Conservation (phyloP, 2,329 filamentous ascomycete species). For the Cercospora nicotianae region DNA sequence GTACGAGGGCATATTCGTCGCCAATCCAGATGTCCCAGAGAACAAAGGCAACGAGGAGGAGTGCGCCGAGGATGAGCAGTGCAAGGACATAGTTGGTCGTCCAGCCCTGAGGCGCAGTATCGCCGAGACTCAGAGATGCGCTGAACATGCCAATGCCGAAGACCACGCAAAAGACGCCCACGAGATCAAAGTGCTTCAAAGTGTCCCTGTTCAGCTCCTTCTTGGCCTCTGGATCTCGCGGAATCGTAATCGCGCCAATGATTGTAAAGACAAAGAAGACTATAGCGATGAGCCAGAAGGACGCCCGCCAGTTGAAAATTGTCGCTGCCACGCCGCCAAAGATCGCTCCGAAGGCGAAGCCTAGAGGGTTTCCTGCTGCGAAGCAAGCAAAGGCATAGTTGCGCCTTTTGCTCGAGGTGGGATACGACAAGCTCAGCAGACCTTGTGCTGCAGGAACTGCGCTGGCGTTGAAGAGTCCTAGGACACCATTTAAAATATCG, state of each 20-base stretch:
- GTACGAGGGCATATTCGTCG: constrained; percentile 7
- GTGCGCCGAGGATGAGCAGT: constrained; percentile 43
- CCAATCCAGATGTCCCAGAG: constrained; percentile 9
- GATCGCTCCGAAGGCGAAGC: constrained; percentile 12
- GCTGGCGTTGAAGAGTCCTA: constrained; percentile 14
- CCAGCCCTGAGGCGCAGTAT: constrained; percentile 39
- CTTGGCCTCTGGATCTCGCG: constrained; percentile 3
- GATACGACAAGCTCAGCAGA: constrained; percentile 6
- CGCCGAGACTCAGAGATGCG: constrained; percentile 52
- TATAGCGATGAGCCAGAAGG: constrained; percentile 14
- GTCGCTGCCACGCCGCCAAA: constrained; percentile 14
- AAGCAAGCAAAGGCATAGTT: constrained; percentile 18
- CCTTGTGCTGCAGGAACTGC: constrained; percentile 16
- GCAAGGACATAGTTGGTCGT: constrained; percentile 41
- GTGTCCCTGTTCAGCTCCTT: neutral
- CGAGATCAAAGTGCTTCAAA: constrained; percentile 12
- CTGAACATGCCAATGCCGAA: constrained; percentile 17
- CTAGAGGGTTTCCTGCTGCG: constrained; percentile 14
- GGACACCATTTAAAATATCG: constrained; percentile 10
- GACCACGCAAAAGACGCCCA: constrained; percentile 10
- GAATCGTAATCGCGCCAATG: constrained; percentile 4
- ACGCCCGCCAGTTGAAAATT: constrained; percentile 11
- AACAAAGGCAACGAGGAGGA: constrained; percentile 43
- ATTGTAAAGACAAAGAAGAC: constrained; percentile 12
- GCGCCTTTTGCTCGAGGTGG: constrained; percentile 7